A percentile compares a stretch with the other conserved stretches of the same genome.
These are phyloP conservation scores for Pythium coloratum DNA, from an alignment of 352 stramenopile genomes.

Conservation along the genomic window DNA sequence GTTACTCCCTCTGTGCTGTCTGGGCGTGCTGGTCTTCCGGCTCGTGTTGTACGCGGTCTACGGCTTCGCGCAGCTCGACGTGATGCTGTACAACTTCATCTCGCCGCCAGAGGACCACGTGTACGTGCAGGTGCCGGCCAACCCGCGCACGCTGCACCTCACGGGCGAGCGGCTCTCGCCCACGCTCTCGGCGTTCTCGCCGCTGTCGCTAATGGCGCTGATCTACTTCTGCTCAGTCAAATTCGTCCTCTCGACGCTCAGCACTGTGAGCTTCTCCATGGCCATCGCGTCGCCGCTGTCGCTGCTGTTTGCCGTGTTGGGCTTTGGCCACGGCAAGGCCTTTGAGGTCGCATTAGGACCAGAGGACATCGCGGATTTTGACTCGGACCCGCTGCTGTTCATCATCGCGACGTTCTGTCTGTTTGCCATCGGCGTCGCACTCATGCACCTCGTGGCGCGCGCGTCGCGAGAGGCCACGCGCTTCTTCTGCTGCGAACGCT, in stretches of 20 bases:
- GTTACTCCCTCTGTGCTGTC: conserved; percentile 57
- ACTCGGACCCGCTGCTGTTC: conserved; percentile 43
- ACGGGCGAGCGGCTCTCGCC: conserved; percentile 46
- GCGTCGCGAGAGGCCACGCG: conserved; percentile 46
- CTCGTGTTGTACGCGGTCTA: conserved; percentile 37
- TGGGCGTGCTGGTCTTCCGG: conserved; percentile 52
- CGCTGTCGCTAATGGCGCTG: conserved; percentile 62
- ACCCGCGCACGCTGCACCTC: conserved; percentile 30
- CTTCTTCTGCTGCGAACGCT: conserved; percentile 70
- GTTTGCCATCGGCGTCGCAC: conserved; percentile 51
- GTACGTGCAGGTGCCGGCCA: conserved; percentile 33
- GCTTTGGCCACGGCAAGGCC: conserved; percentile 21
- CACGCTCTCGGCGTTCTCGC: conserved; percentile 52
- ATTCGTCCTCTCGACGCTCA: conserved; percentile 45
- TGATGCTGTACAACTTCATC: conserved; percentile 30
- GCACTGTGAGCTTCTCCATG: conserved; percentile 32
- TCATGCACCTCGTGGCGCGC: conserved; percentile 53
- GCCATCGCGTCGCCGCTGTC: conserved; percentile 33
- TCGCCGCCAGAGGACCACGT: conserved; percentile 34
- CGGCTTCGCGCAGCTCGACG: conserved; percentile 30
- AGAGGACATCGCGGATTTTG: conserved; percentile 29
- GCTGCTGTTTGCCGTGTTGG: conserved; percentile 31
- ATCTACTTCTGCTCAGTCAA: conserved; percentile 71
- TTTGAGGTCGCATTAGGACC: conserved; percentile 31
- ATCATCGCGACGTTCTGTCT: conserved; percentile 41